Base-by-base conservation (phyloP, 164 flowering plant species). In the Kingdonia uniflora region DNA sequence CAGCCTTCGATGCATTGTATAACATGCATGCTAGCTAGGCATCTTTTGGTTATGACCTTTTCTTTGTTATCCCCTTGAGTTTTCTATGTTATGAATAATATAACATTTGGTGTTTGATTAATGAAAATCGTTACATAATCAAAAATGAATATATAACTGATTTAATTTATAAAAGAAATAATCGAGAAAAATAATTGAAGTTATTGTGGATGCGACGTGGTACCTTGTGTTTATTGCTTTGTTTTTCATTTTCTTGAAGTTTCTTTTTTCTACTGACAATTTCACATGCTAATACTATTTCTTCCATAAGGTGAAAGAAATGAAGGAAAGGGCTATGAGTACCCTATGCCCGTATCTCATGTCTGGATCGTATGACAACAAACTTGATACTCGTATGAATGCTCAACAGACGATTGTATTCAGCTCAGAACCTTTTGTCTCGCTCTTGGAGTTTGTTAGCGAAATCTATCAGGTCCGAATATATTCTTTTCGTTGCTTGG, bases 361-460 rank as follows among this genome's bases (percentile, higher is more conserved):
- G 35, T 63, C 71, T 68, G 79, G 66, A 16, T 60, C 80, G 51
- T 78, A 66, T 48, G 86, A 74, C 57, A 54, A 67, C 53, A 60
- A 59, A 61, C 72, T 62, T 56, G 82, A 72, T 19, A 49, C 52
- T 52, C 69, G 63, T 50, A 56, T 66, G 58, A 65, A 62, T 65
- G 65, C 78, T 51, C 76, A 78, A 26, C 70, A 70, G 54, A 64
- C 67, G 16, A 19, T 20, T 54, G 82, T 71, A 53, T 35, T 49
- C 16, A 63, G 46, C 15, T 72, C 75, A 51, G 76, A 76, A 46
- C 79, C 95, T 25, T 94, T 89, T 78, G 74, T 88, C 39, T 94
- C 97, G 56, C 79, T 94, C 33, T 59, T 94, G 79, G 97, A 86
- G 66, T 76, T 94, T 76, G 95, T 89, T 58, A 86, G 97, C 65